Percentiles rank a stretch among this genome's conserved stretches.
Conservation (phyloP, 2,329 filamentous ascomycete species). For the Phialocephala sp. region DNA sequence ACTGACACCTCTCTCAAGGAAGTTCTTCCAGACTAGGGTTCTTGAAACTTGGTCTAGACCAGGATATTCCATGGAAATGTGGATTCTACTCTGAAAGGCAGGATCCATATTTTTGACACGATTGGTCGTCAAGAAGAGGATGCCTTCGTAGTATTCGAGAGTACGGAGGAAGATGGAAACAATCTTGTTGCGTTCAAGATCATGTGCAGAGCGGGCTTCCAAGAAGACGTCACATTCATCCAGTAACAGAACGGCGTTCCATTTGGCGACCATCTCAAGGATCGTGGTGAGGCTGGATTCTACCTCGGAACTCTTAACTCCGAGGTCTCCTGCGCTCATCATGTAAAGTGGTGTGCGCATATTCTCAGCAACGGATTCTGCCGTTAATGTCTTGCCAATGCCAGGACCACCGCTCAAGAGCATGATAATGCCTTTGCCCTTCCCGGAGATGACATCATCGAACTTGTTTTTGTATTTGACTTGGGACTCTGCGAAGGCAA, state of each 20-base stretch:
- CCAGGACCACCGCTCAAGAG: slow-evolving; percentile 55
- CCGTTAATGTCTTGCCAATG: slow-evolving; percentile 53
- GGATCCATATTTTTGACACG: slow-evolving; percentile 43
- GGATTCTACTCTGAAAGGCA: slow-evolving; percentile 45
- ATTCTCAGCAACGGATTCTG: slow-evolving; percentile 40
- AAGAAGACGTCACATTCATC: slow-evolving; percentile 73
- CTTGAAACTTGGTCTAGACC: slow-evolving; percentile 33
- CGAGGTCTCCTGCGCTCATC: slow-evolving; percentile 41
- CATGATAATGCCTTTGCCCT: slow-evolving; percentile 57
- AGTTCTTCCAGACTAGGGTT: slow-evolving; percentile 34
- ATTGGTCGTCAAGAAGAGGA: slow-evolving; percentile 48
- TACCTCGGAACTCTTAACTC: slow-evolving; percentile 43
- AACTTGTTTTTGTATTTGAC: slow-evolving; percentile 49
- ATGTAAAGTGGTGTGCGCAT: slow-evolving; percentile 39
- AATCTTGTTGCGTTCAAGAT: slow-evolving; percentile 49
- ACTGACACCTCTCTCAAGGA: slow-evolving; percentile 26
- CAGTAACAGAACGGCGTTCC: slow-evolving; percentile 74
- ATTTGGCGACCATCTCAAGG: slow-evolving; percentile 74
- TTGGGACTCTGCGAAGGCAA: slow-evolving; percentile 56
- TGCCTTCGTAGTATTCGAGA: slow-evolving; percentile 48
- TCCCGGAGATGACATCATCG: slow-evolving; percentile 59
- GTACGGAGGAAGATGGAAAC: slow-evolving; percentile 46
- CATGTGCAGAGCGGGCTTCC: slow-evolving; percentile 38
- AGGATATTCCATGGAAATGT: slow-evolving; percentile 40
- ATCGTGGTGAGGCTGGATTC: slow-evolving; percentile 65